Base-by-base conservation (phyloP, 306 rosid species). In the Acacia crassicarpa region DNA sequence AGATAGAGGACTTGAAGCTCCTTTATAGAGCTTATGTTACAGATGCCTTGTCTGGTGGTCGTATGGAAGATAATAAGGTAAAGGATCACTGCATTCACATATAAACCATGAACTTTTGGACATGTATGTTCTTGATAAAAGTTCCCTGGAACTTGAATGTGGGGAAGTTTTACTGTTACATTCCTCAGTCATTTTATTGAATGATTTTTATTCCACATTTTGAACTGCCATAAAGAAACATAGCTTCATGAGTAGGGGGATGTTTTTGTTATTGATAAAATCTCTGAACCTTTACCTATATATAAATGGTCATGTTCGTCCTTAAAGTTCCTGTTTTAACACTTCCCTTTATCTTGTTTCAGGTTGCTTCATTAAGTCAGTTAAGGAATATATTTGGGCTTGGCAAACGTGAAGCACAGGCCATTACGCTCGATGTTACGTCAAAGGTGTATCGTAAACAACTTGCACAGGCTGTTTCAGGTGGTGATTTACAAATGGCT, bases 371-470 rank as follows among this genome's bases (percentile, higher is more conserved):
- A 2, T 78, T 95, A 81, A 92, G 88, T 87, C 98, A 95, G 84
- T 81, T 95, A 72, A 89, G 91, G 81, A 95, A 95, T 87, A 92
- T 93, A 89, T 93, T 95, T 90, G 98, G 98, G 63, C 81, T 95
- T 72, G 98, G 98, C 65, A 95, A 91, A 76, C 96, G 97, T 62
- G 98, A 95, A 87, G 89, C 98, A 80, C 98, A 93, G 83, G 81
- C 90, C 79, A 85, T 95, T 82, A 84, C 86, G 53, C 90, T 90
- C 45, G 99, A 93, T 75, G 85, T 90, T 77, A 92, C 97, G 27
- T 87, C 92, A 8, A 93, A 93, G 90, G 92, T 72, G 40, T 95
- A 95, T 80, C 98, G 98, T 32, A 95, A 88, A 75, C 90, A 86
- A 41, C 98, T 95, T 89, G 72, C 89, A 79, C 90, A 92, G 81